Conservation (phyloP, 371 early-diverging fungal species). For the Mucor circinelloides region DNA sequence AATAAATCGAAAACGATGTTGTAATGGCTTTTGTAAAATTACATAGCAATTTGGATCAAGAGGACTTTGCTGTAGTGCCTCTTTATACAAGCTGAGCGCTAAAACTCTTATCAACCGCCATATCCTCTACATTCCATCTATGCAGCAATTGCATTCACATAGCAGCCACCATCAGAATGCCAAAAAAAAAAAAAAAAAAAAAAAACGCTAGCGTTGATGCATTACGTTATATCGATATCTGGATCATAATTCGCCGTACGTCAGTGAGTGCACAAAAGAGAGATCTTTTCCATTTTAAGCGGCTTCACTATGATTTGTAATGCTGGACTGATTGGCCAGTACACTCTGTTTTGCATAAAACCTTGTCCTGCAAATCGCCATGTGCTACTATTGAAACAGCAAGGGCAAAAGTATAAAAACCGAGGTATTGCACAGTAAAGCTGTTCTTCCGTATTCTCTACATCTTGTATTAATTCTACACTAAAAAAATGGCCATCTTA, state of each 20-base stretch:
- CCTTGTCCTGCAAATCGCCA: background rate
- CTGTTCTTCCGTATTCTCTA: background rate
- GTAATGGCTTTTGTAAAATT: background rate
- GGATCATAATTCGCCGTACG: background rate
- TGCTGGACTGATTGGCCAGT: background rate
- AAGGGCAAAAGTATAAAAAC: conserved; percentile 1
- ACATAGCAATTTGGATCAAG: background rate
- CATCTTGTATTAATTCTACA: background rate
- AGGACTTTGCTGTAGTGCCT: background rate
- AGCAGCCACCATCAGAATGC: background rate
- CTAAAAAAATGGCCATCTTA: conserved; percentile 14
- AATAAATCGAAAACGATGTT: background rate
- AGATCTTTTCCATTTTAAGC: background rate
- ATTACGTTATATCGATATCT: background rate
- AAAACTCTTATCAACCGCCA: background rate
- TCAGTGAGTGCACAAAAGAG: background rate
- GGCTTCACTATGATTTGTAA: background rate
- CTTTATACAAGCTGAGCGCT: background rate
- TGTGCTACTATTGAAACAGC: background rate
- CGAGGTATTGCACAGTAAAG: background rate
- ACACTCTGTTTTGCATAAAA: background rate
- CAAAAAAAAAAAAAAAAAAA: no score
- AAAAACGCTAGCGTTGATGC: background rate
- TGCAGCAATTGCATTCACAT: background rate
- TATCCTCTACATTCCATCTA: background rate